phyloP scores from a whole-genome alignment of 805 yeast genomes.

The Ogataea henricii region DNA sequence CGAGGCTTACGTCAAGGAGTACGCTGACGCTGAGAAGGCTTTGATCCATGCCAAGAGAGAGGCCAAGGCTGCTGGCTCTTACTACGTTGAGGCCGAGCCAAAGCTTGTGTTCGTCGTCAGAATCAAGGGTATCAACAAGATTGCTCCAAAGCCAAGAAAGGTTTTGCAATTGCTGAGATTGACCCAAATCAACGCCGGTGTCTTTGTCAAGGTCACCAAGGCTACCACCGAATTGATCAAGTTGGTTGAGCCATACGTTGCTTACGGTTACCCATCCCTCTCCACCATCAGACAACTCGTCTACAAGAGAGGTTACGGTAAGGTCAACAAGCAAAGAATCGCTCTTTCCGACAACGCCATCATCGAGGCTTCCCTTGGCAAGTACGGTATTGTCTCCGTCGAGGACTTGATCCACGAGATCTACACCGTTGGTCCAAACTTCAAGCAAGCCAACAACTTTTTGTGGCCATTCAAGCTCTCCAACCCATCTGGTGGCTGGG shows the following conservation, averaged over 20 bases:
- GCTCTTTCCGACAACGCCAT: slow-evolving; percentile 84
- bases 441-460: slow-evolving; percentile 98
- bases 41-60: slow-evolving; percentile 85
- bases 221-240: slow-evolving; percentile 91
- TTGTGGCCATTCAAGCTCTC: slow-evolving; percentile 97
- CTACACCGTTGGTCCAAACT: slow-evolving; percentile 96
- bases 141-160: slow-evolving; percentile 99
- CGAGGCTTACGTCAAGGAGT: slow-evolving; percentile 95
- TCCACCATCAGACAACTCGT: slow-evolving; percentile 88
- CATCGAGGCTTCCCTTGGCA: slow-evolving; percentile 85
- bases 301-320: slow-evolving; percentile 98
- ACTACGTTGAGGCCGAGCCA: slow-evolving; percentile 93
- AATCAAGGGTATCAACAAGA: slow-evolving; percentile 99
- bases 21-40: slow-evolving; percentile 89
- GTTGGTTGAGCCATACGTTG: slow-evolving; percentile 94
- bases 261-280: slow-evolving; percentile 96
- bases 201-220: slow-evolving; percentile 92
- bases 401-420: slow-evolving; percentile 97
- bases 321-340: slow-evolving; percentile 94
- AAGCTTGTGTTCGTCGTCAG: slow-evolving; percentile 94
- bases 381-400: slow-evolving; percentile 88
- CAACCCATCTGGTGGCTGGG: slow-evolving; percentile 98
- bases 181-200: slow-evolving; percentile 93
- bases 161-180: slow-evolving; percentile 92
- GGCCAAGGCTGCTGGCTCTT: slow-evolving; percentile 91